These are phyloP conservation scores for Zygoascus meyerae DNA, from an alignment of 1,139 yeast species.

Conservation along the genomic window DNA sequence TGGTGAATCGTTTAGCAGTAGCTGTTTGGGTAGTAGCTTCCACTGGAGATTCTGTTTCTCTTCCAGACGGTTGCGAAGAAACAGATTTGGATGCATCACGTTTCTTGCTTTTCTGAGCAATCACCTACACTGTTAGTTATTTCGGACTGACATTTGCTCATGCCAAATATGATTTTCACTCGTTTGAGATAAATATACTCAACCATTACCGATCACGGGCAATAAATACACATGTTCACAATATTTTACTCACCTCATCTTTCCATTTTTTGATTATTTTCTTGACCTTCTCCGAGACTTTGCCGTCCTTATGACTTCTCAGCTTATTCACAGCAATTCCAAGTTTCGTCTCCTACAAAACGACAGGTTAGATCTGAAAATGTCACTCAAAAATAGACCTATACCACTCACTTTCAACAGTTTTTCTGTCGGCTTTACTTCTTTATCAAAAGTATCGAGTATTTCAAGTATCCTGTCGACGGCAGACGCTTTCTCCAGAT, in stretches of 20 bases:
- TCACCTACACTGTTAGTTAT: slow-evolving; percentile 50
- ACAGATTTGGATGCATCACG: slow-evolving; percentile 13
- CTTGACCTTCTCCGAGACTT: slow-evolving; percentile 66
- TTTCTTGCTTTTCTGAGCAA: slow-evolving; percentile 50
- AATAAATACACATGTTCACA: no score
- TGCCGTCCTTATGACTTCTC: slow-evolving; percentile 60
- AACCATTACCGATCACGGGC: no score
- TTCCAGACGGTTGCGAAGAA: slow-evolving; percentile 6
- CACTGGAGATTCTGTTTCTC: slow-evolving; percentile 25
- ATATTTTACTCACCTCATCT: slow-evolving; percentile 59
- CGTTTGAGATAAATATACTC: no score
- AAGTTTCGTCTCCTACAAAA: slow-evolving; percentile 73
- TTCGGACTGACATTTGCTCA: neutral
- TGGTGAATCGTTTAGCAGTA: slow-evolving; percentile 19
- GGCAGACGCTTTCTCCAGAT: slow-evolving; percentile 68
- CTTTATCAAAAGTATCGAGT: slow-evolving; percentile 59
- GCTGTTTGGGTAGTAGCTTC: slow-evolving; percentile 13
- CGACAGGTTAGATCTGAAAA: neutral
- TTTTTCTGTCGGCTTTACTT: slow-evolving; percentile 79
- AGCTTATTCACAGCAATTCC: slow-evolving; percentile 94
- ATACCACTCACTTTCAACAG: slow-evolving; percentile 45
- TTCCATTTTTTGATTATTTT: slow-evolving; percentile 85
- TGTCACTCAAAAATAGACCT: neutral
- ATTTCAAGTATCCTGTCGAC: slow-evolving; percentile 63
- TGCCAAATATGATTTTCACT: no score